Conservation (phyloP, 2,329 filamentous ascomycete species). For the Fusarium compactum region DNA sequence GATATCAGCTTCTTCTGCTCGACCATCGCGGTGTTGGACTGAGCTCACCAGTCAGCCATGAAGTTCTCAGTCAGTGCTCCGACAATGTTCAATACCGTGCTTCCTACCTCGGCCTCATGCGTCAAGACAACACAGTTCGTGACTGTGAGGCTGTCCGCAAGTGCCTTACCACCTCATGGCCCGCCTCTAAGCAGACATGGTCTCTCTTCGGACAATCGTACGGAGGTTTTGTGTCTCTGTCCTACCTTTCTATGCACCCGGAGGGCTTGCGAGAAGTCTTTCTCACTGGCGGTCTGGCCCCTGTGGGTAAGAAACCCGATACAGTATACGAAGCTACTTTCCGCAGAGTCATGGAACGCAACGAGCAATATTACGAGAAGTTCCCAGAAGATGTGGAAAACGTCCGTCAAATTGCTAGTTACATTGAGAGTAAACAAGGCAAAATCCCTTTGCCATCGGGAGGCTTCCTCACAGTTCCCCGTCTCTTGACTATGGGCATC, state of each 20-base stretch:
- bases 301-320: constrained; percentile 77
- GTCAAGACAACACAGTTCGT: constrained; percentile 89
- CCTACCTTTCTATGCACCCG: constrained; percentile 85
- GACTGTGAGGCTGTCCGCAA: constrained; percentile 89
- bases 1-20: constrained; percentile 88
- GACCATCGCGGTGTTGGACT: constrained; percentile 92
- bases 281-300: constrained; percentile 84
- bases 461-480: constrained; percentile 76
- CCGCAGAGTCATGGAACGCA: constrained; percentile 76
- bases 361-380: constrained; percentile 83
- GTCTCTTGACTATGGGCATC: constrained; percentile 83
- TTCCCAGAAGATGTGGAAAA: constrained; percentile 82
- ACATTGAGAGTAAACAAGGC: constrained; percentile 70
- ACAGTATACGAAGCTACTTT: constrained; percentile 81
- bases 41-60: constrained; percentile 81
- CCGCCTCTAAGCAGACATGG: constrained; percentile 80
- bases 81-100: constrained; percentile 77
- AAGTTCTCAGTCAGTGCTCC: constrained; percentile 69
- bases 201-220: constrained; percentile 91
- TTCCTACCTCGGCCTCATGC: constrained; percentile 84
- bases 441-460: constrained; percentile 75
- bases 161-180: constrained; percentile 76
- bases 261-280: constrained; percentile 86
- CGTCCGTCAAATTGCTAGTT: constrained; percentile 74
- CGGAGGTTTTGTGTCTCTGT: constrained; percentile 86